Evolutionary conservation across 345 rosid genomes (phyloP), one percentile per base, ranked within the genome.

Genomic region (Garcia nutans): DNA sequence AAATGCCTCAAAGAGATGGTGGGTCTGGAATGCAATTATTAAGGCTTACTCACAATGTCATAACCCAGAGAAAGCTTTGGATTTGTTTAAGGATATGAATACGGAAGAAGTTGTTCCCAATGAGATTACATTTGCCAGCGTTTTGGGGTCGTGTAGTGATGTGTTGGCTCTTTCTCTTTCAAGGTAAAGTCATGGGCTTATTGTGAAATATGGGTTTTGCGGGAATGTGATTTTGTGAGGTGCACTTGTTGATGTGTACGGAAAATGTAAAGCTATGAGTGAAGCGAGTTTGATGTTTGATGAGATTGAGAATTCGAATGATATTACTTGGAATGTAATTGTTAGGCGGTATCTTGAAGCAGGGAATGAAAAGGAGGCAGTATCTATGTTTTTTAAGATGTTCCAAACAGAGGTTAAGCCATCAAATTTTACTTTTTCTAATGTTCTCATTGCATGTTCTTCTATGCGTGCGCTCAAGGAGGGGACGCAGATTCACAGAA

Each of bases 21-120:
- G 98, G 98, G 2, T 87, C 98, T 92, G 98, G 98, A 94, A 94
- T 82, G 88, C 98, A 2, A 66, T 94, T 75, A 87, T 94, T 66
- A 76, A 84, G 0, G 95, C 91, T 8, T 91, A 84, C 77, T 76
- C 83, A 4, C 85, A 76, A 44, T 82, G 85, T 49, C 78, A 86
- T 2, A 77, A 63, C 22, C 69, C 82, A 0, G 77, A 71, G 26
- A 84, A 80, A 67, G 88, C 86, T 1, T 82, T 91, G 81, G 76
- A 68, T 54, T 74, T 78, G 85, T 92, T 92, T 70, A 45, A 42
- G 65, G 78, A 83, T 60, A 94, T 94, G 97, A 84, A 75, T 54
- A 72, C 63, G 10, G 86, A 81, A 0, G 93, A 92, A 13, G 54
- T 90, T 71, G 60, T 68, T 23, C 85, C 86, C 0, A 89, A 86